Evolutionary conservation across 169 alveolate genomes (phyloP).

Genomic region (Plasmodium gonderi): DNA sequence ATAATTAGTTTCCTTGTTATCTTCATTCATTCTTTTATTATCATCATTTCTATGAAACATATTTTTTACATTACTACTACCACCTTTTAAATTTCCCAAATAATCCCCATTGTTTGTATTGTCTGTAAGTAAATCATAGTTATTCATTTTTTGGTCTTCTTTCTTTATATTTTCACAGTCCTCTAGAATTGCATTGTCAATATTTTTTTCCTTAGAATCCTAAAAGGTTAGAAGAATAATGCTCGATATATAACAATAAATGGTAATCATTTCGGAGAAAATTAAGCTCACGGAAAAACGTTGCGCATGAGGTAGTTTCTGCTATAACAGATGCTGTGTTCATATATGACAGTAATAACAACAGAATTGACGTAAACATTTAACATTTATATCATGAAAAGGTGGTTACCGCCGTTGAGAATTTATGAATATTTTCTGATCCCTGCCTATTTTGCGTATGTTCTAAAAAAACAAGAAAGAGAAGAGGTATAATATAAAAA

Average conservation of each 20-base stretch:
- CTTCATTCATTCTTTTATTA: slow-evolving; percentile 7
- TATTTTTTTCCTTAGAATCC: slow-evolving; percentile 29
- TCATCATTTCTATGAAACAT: slow-evolving; percentile 23
- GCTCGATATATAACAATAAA: background rate
- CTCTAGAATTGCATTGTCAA: background rate
- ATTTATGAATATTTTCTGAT: slow-evolving; percentile 37
- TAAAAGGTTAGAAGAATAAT: background rate
- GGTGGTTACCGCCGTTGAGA: slow-evolving; percentile 13
- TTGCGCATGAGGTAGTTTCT: background rate
- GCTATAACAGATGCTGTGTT: background rate
- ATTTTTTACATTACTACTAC: slow-evolving; percentile 19
- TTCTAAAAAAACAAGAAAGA: slow-evolving; percentile 17
- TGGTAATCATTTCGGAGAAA: too few relatives aligned
- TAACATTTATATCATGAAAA: slow-evolving; percentile 1
- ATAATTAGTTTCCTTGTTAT: slow-evolving; percentile 19
- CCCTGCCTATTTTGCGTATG: slow-evolving; percentile 30
- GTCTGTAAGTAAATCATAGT: slow-evolving; percentile 47
- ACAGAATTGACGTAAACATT: background rate
- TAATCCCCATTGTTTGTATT: slow-evolving; percentile 33
- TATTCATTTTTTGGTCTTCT: slow-evolving; percentile 49
- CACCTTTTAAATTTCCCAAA: slow-evolving; percentile 19
- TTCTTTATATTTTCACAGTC: slow-evolving; percentile 38
- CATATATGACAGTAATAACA: background rate
- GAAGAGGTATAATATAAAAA: background rate
- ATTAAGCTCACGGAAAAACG: background rate